Conservation (phyloP, 306 rosid species). For the Castanospermum australe region DNA sequence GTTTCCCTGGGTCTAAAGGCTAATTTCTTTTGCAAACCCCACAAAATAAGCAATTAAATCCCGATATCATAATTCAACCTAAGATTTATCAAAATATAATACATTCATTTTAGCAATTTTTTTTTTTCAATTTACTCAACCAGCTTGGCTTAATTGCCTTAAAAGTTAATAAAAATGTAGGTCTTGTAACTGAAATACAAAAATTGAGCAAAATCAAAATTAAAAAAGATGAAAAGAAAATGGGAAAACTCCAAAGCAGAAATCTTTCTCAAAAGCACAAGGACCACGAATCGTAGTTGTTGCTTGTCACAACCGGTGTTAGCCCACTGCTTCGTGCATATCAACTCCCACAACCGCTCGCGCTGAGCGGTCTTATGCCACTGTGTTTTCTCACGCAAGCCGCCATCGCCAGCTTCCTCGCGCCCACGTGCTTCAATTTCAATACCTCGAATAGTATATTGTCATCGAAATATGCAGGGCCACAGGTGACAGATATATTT, state of each 20-base stretch:
- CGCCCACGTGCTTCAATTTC: conserved; percentile 75
- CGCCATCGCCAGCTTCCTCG: conserved; percentile 57
- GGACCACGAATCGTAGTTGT: conserved; percentile 73
- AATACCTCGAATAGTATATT: conserved; percentile 74
- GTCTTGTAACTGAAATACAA: conserved; percentile 15
- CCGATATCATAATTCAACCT: neutral
- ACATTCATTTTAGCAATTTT: neutral
- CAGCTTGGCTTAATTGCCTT: neutral
- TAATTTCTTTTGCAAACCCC: neutral
- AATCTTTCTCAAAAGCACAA: too few species aligned
- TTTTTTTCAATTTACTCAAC: neutral
- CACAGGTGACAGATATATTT: too few species aligned
- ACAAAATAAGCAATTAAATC: neutral
- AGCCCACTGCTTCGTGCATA: conserved; percentile 68
- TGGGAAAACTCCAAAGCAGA: neutral
- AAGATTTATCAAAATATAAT: neutral
- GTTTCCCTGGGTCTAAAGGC: neutral
- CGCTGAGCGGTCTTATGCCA: conserved; percentile 73
- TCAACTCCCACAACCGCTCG: conserved; percentile 84
- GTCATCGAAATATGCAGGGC: conserved; percentile 50
- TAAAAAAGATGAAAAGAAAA: neutral
- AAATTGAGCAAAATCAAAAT: neutral
- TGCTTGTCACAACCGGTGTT: conserved; percentile 60
- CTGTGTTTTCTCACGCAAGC: conserved; percentile 69
- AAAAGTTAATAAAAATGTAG: conserved; percentile 16